Conservation (phyloP, 2,329 filamentous ascomycete genomes). For the Monilinia vaccinii-corymbosi region DNA sequence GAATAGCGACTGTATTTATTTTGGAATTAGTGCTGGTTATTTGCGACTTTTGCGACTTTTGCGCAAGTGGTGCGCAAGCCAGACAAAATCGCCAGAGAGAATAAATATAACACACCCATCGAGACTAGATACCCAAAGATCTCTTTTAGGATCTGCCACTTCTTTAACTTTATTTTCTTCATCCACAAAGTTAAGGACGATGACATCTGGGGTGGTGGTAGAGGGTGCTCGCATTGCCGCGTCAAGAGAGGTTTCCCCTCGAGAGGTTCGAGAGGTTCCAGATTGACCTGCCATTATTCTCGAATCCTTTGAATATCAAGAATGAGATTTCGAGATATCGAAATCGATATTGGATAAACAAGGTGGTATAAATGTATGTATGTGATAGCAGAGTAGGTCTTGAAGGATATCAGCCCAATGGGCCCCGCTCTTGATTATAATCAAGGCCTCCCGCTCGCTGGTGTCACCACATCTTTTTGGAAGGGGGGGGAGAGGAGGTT, state of each 20-base stretch:
- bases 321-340: background rate
- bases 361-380: background rate
- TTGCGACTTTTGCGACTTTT: background rate
- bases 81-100: background rate
- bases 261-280: background rate
- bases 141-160: slow-evolving; percentile 34
- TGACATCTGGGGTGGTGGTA: slow-evolving; percentile 31
- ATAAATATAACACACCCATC: slow-evolving; percentile 35
- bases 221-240: slow-evolving; percentile 36
- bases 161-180: slow-evolving; percentile 29
- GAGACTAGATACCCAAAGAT: slow-evolving; percentile 41
- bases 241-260: slow-evolving; percentile 27
- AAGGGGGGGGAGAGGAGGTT: background rate
- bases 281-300: background rate
- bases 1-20: slow-evolving; percentile 34
- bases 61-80: background rate
- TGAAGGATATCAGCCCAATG: slow-evolving; percentile 1
- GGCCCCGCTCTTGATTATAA: slow-evolving; percentile 1
- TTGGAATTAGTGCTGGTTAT: background rate
- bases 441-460: slow-evolving; percentile 2
- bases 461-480: slow-evolving; percentile 7
- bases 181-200: slow-evolving; percentile 32
- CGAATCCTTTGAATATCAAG: background rate
- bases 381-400: background rate
- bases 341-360: background rate